Base-by-base conservation (phyloP, 768 basidiomycete genomes). In the Rhodotorula toruloides region DNA sequence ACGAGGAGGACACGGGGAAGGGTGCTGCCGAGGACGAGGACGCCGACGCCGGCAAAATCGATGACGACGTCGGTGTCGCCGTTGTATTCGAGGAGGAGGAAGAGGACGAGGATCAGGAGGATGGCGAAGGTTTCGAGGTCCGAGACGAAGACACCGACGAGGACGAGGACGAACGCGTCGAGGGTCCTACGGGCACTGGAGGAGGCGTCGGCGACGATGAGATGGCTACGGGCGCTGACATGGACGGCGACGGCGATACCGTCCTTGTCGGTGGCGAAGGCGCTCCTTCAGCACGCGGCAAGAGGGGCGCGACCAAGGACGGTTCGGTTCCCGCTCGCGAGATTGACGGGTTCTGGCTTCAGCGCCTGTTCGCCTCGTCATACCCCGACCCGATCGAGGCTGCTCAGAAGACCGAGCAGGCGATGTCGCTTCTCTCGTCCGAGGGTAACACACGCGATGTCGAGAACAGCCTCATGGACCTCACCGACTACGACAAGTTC, bases 41-140 rank as follows among this genome's bases (percentile, higher is more conserved):
- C 0, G 90, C 90, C 76, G 81, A 83, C 53, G 90, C 89, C 63
- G 89, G 85, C 4, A 91, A 88, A 77, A 91, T 97, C 73, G 94
- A 97, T 70, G 92, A 92, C 65, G 92, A 94, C 73, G 86, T 89
- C 49, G 93, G 94, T n/a, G 94, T 99, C 2, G 94, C 94, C 0
- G 93, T 99, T 13, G 87, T 97, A 10, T 97, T 98, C 65, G 93
- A 97, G 71, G 94, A 97, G 75, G 96, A 98, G 64, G 94, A 96
- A 70, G 86, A 91, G 73, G 92, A 96, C 31, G 91, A 89, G 8
- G 71, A 67, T 13, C 91, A 93, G 4, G 90, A 93, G 27, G 90
- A 89, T 1, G 90, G 89, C 70, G 73, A 68, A 25, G 88, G 86
- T 1, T 97, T 82, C 71, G 93, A 96, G 76, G 84, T 97, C 58